Evolutionary conservation across 306 rosid genomes (phyloP).

Genomic region (Chamaecrista fasciculata): DNA sequence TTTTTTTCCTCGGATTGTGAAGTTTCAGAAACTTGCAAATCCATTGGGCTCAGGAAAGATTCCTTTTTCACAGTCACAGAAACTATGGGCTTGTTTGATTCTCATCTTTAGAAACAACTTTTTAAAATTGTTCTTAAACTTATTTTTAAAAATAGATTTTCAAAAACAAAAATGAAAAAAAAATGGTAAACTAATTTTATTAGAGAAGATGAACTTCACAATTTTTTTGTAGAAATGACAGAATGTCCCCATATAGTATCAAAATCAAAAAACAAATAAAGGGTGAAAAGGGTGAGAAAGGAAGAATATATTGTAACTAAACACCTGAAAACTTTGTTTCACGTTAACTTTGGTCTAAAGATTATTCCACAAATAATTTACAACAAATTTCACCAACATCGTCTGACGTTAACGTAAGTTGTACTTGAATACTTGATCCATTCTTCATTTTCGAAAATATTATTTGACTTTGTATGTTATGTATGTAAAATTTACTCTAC

Average conservation of each 20-base stretch:
- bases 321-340: slow-evolving; percentile 21
- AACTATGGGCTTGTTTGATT: no score
- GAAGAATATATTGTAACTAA: slow-evolving; percentile 57
- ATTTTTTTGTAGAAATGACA: neutral
- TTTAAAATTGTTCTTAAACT: no score
- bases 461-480: no score
- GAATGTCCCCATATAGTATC: neutral
- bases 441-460: no score
- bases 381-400: neutral
- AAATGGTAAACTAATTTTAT: no score
- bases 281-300: slow-evolving; percentile 47
- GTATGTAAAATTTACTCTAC: no score
- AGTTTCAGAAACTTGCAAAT: neutral
- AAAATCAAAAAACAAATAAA: slow-evolving; percentile 28
- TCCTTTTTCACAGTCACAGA: neutral
- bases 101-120: no score
- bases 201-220: no score
- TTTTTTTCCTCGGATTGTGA: neutral
- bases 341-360: slow-evolving; percentile 34
- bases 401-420: slow-evolving; percentile 7
- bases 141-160: no score
- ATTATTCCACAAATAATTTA: slow-evolving; percentile 31
- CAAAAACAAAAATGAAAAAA: no score
- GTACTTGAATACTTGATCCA: no score
- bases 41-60: slow-evolving; percentile 36